Evolutionary conservation across 768 basidiomycete genomes (phyloP).

Genomic region (Serendipita sp.): DNA sequence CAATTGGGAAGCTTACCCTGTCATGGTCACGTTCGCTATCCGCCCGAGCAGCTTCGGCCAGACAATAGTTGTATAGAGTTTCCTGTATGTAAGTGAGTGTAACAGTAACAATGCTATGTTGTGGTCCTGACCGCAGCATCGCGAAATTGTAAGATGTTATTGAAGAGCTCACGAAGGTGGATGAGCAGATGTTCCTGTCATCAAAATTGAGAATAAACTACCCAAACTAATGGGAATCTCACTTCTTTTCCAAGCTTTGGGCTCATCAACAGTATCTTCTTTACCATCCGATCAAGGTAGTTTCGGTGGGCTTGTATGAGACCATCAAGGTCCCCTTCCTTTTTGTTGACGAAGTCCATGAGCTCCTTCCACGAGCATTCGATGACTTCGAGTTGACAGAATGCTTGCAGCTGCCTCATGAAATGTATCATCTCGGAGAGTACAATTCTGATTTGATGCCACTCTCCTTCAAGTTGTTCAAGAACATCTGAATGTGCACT

Average conservation of each 20-base stretch:
- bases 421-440: conserved; percentile 98
- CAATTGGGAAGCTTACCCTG: conserved; percentile 37
- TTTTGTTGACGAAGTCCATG: conserved; percentile 67
- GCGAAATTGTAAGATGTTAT: conserved; percentile 64
- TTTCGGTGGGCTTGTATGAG: conserved; percentile 78
- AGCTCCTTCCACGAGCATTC: conserved; percentile 87
- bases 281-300: conserved; percentile 72
- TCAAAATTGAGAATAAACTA: not conserved
- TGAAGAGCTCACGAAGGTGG: conserved; percentile 64
- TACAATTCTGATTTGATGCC: conserved; percentile 76
- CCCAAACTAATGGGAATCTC: conserved; percentile 12
- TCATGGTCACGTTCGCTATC: conserved; percentile 55
- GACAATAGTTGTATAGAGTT: conserved; percentile 74
- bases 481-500: not conserved
- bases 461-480: conserved; percentile 61
- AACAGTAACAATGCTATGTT: not conserved
- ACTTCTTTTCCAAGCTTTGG: conserved; percentile 69
- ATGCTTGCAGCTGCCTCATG: conserved; percentile 84
- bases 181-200: conserved; percentile 54
- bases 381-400: conserved; percentile 88
- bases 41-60: conserved; percentile 68
- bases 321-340: conserved; percentile 88
- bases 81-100: conserved; percentile 38
- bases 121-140: conserved; percentile 61
- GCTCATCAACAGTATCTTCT: conserved; percentile 63